Conservation (phyloP, 2,329 filamentous ascomycete genomes). For the Neospermospora avenae region DNA sequence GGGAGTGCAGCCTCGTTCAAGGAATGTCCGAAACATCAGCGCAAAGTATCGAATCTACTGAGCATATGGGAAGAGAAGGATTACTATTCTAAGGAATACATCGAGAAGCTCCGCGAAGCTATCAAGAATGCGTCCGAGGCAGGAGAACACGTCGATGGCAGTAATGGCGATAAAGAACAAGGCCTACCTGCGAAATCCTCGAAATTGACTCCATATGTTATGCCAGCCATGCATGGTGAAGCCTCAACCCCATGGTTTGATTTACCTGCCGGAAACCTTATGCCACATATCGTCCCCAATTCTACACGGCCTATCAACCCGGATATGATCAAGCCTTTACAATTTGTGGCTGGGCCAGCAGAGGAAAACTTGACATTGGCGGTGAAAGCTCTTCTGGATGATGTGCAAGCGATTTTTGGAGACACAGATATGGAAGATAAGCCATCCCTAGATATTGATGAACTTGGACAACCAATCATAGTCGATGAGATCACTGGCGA, state of each 20-base stretch:
- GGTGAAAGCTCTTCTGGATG: constrained; percentile 67
- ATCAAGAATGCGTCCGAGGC: constrained; percentile 43
- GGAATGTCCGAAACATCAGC: constrained; percentile 61
- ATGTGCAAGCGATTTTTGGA: constrained; percentile 66
- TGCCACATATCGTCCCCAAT: constrained; percentile 74
- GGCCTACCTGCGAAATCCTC: constrained; percentile 49
- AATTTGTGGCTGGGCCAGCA: constrained; percentile 65
- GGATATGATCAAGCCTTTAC: constrained; percentile 66
- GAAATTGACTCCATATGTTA: constrained; percentile 62
- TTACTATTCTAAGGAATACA: constrained; percentile 55
- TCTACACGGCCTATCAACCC: constrained; percentile 72
- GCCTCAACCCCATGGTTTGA: constrained; percentile 73
- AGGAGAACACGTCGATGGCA: constrained; percentile 30
- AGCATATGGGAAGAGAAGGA: constrained; percentile 65
- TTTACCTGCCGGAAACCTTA: constrained; percentile 75
- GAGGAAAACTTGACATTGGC: constrained; percentile 62
- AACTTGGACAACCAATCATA: constrained; percentile 67
- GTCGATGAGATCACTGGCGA: constrained; percentile 62
- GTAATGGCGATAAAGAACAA: constrained; percentile 14
- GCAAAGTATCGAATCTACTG: constrained; percentile 62
- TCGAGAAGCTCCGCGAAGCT: constrained; percentile 57
- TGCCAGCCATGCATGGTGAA: constrained; percentile 78
- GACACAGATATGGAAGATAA: constrained; percentile 48
- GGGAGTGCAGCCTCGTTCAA: constrained; percentile 53
- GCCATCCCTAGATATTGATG: constrained; percentile 62